Percentiles rank a stretch among this genome's conserved stretches.
Evolutionary conservation across 768 basidiomycete genomes (phyloP).

Genomic region (Amanita molliuscula): DNA sequence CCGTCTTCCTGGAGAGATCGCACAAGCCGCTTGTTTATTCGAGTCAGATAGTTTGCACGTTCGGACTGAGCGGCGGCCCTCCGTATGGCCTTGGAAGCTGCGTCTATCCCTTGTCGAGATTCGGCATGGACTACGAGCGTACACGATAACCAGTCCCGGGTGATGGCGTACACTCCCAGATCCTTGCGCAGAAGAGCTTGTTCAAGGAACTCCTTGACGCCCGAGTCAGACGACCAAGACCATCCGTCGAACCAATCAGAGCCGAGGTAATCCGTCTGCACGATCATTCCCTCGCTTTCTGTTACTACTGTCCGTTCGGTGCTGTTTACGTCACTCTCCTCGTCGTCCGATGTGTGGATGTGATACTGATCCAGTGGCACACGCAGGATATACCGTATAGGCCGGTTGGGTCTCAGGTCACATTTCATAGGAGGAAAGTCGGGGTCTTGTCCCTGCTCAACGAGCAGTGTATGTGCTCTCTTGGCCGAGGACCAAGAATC

Average conservation of each 20-base stretch:
- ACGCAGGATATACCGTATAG: conserved; percentile 31
- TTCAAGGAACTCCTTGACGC: not conserved
- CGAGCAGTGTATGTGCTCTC: conserved; percentile 23
- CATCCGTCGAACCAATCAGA: not conserved
- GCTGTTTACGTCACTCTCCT: not conserved
- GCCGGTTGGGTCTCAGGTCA: conserved; percentile 29
- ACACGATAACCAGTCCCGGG: not conserved
- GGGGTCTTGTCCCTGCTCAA: conserved; percentile 17
- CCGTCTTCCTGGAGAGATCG: not conserved
- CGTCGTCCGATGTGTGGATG: conserved; percentile 22
- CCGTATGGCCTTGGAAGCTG: not conserved
- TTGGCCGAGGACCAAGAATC: conserved; percentile 36
- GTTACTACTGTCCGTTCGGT: not conserved
- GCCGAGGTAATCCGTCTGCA: not conserved
- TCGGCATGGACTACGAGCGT: not conserved
- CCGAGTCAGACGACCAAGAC: not conserved
- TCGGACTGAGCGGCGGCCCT: not conserved
- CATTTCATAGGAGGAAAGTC: conserved; percentile 25
- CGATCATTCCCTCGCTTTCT: not conserved
- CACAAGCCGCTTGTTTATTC: not conserved
- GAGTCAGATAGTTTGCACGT: not conserved
- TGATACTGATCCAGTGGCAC: conserved; percentile 38
- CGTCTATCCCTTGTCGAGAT: not conserved
- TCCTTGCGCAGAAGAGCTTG: not conserved
- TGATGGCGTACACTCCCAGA: not conserved